Evolutionary conservation across 1,284 basidiomycete species (phyloP), one percentile per base, ranked within the genome.

Genomic region (Macrocystidia cucumis): DNA sequence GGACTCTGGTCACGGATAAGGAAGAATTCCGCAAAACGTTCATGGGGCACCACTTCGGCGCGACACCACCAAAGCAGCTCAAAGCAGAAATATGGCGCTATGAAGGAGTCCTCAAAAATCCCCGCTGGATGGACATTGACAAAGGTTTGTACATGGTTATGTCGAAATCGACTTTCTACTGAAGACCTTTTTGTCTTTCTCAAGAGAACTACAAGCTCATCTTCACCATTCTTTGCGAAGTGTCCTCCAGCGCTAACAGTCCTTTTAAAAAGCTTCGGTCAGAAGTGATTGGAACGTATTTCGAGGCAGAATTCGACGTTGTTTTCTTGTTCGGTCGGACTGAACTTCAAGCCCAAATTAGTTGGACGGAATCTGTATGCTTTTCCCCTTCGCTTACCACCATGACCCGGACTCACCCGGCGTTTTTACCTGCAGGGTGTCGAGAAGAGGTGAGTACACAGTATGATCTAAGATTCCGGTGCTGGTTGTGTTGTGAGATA

Each of bases 101-200:
- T 39, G 51, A 57, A 19, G 73, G 73, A 0, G 40, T 38, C 8
- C 35, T 46, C 4, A 24, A 25, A 4, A 48, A 54, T 18, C 68
- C 69, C 13, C 46, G 46, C 9, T 75, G 72, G 72, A 59, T 51
- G 1, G 67, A 74, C 39, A 46, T 50, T 0, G 63, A 69, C 16
- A 50, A 62, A 16, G 60, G 72, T 66, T 31, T 9, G 48, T 32
- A 7, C 6, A 33, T 37, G 18, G 19, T 12, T 9, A 6, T n/a
- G 2, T 31, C 14, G 5, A 13, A n/a, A 18, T 11, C 18, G 23
- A n/a, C 25, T 27, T 9, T 25, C 32, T 30, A 20, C 16, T 28
- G 20, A 24, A 14, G 16, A 12, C 25, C 29, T 30, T 18, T 30
- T 5, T 30, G 29, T 16, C 5, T 5, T 5, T 12, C 19, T 16